phyloP scores from a whole-genome alignment of 1,284 basidiomycete species.

The Trametes polyzona region DNA sequence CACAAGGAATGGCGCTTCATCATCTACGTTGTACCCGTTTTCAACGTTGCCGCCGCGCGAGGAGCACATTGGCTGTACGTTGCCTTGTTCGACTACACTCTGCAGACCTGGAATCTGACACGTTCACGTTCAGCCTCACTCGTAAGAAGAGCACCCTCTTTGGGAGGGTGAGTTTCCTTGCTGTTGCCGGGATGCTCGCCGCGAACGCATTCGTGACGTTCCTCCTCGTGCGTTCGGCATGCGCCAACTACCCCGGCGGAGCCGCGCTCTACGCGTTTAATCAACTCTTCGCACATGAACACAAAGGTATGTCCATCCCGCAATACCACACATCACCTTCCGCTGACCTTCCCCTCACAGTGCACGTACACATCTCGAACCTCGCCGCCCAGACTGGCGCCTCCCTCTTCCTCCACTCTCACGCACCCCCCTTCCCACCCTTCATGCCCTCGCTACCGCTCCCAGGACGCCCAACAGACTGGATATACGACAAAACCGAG shows the following conservation, averaged over 20 bases:
- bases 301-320: conserved; percentile 35
- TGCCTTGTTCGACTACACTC: no score
- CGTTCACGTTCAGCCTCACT: conserved; percentile 41
- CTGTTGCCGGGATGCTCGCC: conserved; percentile 50
- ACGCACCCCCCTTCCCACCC: conserved; percentile 54
- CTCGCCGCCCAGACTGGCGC: conserved; percentile 90
- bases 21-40: conserved; percentile 81
- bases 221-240: conserved; percentile 62
- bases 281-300: conserved; percentile 40
- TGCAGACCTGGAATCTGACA: background rate
- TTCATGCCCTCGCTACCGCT: conserved; percentile 19
- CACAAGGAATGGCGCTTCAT: conserved; percentile 98
- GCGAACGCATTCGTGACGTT: conserved; percentile 57
- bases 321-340: background rate
- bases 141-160: conserved; percentile 47
- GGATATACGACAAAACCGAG: conserved; percentile 85
- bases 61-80: conserved; percentile 66
- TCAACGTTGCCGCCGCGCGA: conserved; percentile 82
- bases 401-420: conserved; percentile 82
- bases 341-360: conserved; percentile 29
- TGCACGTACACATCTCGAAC: conserved; percentile 79
- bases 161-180: conserved; percentile 48
- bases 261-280: conserved; percentile 73
- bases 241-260: conserved; percentile 91
- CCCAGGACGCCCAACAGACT: conserved; percentile 37